phyloP scores from a whole-genome alignment of 179 eudicot species.

The Beta macrorhiza region DNA sequence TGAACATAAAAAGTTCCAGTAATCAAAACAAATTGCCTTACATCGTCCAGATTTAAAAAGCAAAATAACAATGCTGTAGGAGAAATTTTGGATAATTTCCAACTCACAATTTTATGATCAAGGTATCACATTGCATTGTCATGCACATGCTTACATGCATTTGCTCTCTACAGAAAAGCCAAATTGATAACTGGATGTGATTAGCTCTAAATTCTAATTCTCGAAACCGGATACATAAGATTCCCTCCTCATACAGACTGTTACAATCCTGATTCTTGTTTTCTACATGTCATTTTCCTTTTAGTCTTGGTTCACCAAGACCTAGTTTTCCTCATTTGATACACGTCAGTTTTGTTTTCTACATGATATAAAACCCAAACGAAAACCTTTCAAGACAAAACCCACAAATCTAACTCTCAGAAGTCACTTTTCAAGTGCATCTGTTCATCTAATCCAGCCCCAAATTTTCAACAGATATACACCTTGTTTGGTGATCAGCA shows the following conservation, averaged over 20 bases:
- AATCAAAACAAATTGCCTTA: not conserved
- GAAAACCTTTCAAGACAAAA: not conserved
- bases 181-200: not conserved
- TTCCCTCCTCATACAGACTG: not conserved
- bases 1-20: not conserved
- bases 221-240: not conserved
- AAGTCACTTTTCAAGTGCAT: not conserved
- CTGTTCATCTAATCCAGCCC: not conserved
- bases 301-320: not conserved
- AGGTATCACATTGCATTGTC: not conserved
- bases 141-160: not conserved
- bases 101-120: not conserved
- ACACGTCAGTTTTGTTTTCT: too few species aligned
- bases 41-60: conserved; percentile 2
- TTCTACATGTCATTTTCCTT: not conserved
- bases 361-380: not conserved
- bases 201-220: not conserved
- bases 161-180: not conserved
- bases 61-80: not conserved
- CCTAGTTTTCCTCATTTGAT: too few species aligned
- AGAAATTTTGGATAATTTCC: not conserved
- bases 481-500: too few species aligned
- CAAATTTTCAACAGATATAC: not conserved
- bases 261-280: not conserved
- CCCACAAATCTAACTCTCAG: not conserved